Conservation (phyloP, 2,329 filamentous ascomycete species). For the Ophiosphaerella herpotricha region DNA sequence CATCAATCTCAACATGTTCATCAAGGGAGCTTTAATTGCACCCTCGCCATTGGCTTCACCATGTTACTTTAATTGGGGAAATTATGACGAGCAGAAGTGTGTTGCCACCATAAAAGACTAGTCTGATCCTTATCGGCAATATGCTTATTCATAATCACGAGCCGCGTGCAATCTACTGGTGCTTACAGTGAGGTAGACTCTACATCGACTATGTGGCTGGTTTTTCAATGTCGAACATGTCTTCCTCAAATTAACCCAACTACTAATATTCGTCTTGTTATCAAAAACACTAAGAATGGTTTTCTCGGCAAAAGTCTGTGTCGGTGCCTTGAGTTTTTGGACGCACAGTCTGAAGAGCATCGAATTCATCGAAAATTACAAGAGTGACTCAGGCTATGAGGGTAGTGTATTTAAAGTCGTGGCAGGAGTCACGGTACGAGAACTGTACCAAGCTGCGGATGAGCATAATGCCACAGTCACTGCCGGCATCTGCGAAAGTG, state of each 20-base stretch:
- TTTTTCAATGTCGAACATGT: conserved; percentile 14
- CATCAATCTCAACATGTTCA: neutral
- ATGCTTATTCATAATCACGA: neutral
- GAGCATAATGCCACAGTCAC: conserved; percentile 29
- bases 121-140: conserved; percentile 9
- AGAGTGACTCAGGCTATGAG: conserved; percentile 10
- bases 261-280: conserved; percentile 12
- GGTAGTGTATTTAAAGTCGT: conserved; percentile 31
- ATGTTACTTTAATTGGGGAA: conserved; percentile 6
- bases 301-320: conserved; percentile 29
- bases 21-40: neutral
- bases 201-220: conserved; percentile 14
- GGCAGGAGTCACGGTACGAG: conserved; percentile 28
- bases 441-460: conserved; percentile 23
- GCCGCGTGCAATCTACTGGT: neutral
- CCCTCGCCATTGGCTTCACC: neutral
- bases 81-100: conserved; percentile 10
- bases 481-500: conserved; percentile 27
- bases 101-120: conserved; percentile 5
- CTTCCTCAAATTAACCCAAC: conserved; percentile 5
- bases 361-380: conserved; percentile 15
- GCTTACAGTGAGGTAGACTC: conserved; percentile 11
- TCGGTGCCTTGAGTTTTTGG: conserved; percentile 33
- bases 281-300: conserved; percentile 29
- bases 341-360: conserved; percentile 33